These are phyloP conservation scores for Apophysomyces variabilis DNA, from an alignment of 371 early-diverging fungal species.

Conservation along the genomic window DNA sequence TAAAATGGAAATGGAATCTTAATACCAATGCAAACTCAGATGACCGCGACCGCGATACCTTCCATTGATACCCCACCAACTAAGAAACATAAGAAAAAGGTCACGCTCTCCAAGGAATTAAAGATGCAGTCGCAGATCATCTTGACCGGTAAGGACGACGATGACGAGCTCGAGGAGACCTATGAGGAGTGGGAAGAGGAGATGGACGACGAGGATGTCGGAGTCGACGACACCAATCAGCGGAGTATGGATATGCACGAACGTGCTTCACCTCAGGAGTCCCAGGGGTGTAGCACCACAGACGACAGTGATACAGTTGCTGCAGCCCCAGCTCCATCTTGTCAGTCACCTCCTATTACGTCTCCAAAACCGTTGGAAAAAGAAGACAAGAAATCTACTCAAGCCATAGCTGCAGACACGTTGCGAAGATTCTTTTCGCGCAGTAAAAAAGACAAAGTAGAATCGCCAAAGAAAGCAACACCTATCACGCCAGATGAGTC, in stretches of 20 bases:
- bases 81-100: conserved; percentile 23
- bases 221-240: conserved; percentile 4
- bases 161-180: conserved; percentile 32
- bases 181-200: conserved; percentile 43
- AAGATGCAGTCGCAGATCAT: conserved; percentile 33
- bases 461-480: not conserved
- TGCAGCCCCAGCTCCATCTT: conserved; percentile 5
- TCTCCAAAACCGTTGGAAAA: not conserved
- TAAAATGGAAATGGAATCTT: conserved; percentile 6
- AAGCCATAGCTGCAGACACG: conserved; percentile 15
- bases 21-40: conserved; percentile 1
- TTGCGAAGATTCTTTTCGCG: conserved; percentile 42
- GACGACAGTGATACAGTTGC: conserved; percentile 11
- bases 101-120: conserved; percentile 26
- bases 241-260: conserved; percentile 12
- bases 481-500: conserved; percentile 9
- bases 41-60: conserved; percentile 10
- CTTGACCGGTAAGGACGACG: conserved; percentile 31
- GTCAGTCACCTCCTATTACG: conserved; percentile 2
- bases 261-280: conserved; percentile 10
- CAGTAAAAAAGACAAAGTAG: conserved; percentile 34
- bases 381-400: conserved; percentile 13
- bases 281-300: conserved; percentile 12
- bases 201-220: conserved; percentile 30
- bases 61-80: conserved; percentile 3